These are phyloP conservation scores for Gynandropsis gynandra DNA, from an alignment of 345 rosid species.

Conservation along the genomic window DNA sequence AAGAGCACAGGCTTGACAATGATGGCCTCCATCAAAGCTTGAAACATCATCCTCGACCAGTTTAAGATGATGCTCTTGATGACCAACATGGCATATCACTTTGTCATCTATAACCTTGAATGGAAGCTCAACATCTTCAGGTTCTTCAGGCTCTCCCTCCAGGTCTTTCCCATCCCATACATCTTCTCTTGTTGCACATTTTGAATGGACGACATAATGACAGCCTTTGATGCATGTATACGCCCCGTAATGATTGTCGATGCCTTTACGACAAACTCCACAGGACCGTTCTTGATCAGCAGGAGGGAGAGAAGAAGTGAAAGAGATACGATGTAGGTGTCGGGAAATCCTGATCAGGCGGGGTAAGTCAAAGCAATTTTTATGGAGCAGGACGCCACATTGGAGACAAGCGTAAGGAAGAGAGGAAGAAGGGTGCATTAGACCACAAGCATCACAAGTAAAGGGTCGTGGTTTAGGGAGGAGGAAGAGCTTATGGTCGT, in stretches of 20 bases:
- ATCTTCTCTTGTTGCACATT: neutral
- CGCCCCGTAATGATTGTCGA: neutral
- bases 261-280: neutral
- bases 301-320: neutral
- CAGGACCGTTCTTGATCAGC: neutral
- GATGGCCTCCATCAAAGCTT: too few species aligned
- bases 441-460: constrained; percentile 21
- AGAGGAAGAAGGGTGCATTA: neutral
- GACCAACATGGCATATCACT: constrained; percentile 12
- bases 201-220: constrained; percentile 19
- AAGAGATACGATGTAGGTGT: constrained; percentile 8
- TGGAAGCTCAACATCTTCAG: neutral
- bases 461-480: constrained; percentile 1
- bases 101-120: neutral
- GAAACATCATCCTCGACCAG: neutral
- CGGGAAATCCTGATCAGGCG: constrained; percentile 1
- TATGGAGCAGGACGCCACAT: neutral
- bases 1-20: neutral
- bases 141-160: neutral
- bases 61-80: neutral
- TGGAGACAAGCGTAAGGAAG: constrained; percentile 9
- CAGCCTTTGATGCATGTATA: constrained; percentile 16
- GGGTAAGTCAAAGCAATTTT: neutral
- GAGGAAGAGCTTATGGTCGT: constrained; percentile 9
- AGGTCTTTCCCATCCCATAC: constrained; percentile 16